Conservation (phyloP, 768 basidiomycete genomes). For the Chalciporus chontae region DNA sequence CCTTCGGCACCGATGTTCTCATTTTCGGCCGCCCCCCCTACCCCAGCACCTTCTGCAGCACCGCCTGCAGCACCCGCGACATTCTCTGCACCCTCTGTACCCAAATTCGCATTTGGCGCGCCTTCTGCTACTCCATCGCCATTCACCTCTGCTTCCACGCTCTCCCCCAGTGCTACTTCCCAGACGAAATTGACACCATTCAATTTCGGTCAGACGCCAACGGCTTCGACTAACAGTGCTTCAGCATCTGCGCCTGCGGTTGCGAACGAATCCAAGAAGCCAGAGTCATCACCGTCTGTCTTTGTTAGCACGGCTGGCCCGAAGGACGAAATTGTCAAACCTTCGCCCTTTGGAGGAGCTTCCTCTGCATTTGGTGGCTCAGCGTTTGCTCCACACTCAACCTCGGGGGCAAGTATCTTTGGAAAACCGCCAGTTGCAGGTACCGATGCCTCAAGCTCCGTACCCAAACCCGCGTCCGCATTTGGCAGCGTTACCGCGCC, state of each 20-base stretch:
- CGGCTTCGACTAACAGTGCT: constrained; percentile 23
- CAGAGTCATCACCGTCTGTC: constrained; percentile 20
- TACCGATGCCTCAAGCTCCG: constrained; percentile 20
- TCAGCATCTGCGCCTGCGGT: constrained; percentile 10
- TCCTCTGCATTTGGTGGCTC: constrained; percentile 23
- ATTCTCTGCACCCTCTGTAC: constrained; percentile 10
- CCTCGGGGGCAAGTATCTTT: constrained; percentile 9
- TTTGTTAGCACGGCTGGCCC: constrained; percentile 15
- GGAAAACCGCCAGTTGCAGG: constrained; percentile 14
- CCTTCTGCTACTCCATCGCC: constrained; percentile 5
- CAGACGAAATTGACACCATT: constrained; percentile 20
- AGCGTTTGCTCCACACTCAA: constrained; percentile 10
- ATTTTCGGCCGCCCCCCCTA: constrained; percentile 13
- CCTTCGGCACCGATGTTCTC: constrained; percentile 19
- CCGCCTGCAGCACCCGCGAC: not conserved
- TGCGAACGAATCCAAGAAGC: constrained; percentile 23
- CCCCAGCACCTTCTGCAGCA: not conserved
- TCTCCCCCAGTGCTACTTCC: constrained; percentile 4
- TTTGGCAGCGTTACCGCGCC: constrained; percentile 15
- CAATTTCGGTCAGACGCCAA: constrained; percentile 20
- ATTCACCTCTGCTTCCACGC: constrained; percentile 2
- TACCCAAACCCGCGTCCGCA: constrained; percentile 14
- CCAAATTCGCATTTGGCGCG: constrained; percentile 28
- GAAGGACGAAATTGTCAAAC: constrained; percentile 21
- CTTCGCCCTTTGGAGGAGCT: constrained; percentile 15